A percentile compares a stretch with the other conserved stretches of the same genome.
Conservation (phyloP, 352 stramenopile species). For the Phytophthora fragariae region DNA sequence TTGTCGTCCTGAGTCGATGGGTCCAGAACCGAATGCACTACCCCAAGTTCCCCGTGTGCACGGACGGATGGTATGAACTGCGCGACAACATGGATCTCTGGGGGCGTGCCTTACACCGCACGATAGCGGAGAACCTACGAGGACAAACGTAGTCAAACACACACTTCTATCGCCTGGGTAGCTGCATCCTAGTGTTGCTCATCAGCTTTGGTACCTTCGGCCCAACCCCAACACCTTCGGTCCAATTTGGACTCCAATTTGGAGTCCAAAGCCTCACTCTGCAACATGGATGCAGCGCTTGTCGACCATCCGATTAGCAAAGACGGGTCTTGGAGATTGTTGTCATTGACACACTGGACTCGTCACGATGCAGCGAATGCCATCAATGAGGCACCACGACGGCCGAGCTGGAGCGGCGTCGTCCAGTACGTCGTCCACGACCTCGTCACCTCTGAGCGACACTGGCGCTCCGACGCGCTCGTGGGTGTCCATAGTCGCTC, state of each 20-base stretch:
- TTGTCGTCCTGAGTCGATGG: constrained; percentile 41
- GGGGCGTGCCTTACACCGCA: constrained; percentile 33
- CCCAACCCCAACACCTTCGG: not conserved
- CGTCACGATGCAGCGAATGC: constrained; percentile 5
- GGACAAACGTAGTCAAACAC: not conserved
- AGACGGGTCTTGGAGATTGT: constrained; percentile 1
- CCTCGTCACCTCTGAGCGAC: constrained; percentile 22
- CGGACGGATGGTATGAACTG: constrained; percentile 40
- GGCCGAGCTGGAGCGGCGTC: constrained; percentile 2
- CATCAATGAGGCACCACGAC: not conserved
- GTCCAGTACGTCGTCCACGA: constrained; percentile 25
- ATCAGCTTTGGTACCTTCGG: not conserved
- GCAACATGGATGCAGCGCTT: constrained; percentile 11
- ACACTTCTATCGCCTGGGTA: not conserved
- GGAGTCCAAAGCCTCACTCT: not conserved
- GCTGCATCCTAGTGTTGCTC: not conserved
- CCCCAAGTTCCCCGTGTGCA: constrained; percentile 35
- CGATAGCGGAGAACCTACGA: constrained; percentile 33
- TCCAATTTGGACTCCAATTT: too few relatives aligned
- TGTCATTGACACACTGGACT: not conserved
- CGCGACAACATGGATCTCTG: constrained; percentile 45
- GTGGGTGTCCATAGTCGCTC: constrained; percentile 20
- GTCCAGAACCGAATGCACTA: constrained; percentile 46
- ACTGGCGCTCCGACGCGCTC: not conserved
- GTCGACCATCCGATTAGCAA: constrained; percentile 1